A percentile compares a stretch with the other conserved stretches of the same genome.
These are phyloP conservation scores for Tricholoma terreum DNA, from an alignment of 768 basidiomycete species.

Conservation along the genomic window DNA sequence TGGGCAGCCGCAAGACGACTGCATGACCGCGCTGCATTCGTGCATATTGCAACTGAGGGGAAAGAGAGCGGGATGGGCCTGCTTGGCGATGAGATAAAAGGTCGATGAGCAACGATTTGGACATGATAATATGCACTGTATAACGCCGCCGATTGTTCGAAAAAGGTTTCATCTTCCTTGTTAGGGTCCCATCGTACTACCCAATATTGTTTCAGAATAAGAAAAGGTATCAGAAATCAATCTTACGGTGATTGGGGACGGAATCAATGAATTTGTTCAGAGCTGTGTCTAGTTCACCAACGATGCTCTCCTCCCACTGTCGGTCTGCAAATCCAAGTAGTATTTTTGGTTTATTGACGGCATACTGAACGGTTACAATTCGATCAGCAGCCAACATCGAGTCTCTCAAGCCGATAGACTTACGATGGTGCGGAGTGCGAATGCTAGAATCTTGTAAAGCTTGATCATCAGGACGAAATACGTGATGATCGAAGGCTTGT, in stretches of 20 bases:
- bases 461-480: constrained; percentile 57
- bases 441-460: constrained; percentile 63
- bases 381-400: neutral
- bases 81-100: constrained; percentile 64
- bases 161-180: constrained; percentile 38
- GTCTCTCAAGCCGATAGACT: constrained; percentile 18
- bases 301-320: constrained; percentile 65
- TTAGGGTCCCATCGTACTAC: constrained; percentile 52
- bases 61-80: constrained; percentile 46
- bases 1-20: constrained; percentile 71
- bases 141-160: constrained; percentile 63
- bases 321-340: constrained; percentile 57
- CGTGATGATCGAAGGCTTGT: constrained; percentile 52
- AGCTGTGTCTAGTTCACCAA: constrained; percentile 67
- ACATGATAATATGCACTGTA: constrained; percentile 50
- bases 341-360: constrained; percentile 73
- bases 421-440: constrained; percentile 62
- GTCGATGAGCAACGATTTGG: constrained; percentile 74
- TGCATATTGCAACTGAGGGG: constrained; percentile 73
- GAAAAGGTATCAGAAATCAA: constrained; percentile 14
- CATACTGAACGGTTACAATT: constrained; percentile 48
- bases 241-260: constrained; percentile 51
- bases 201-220: neutral
- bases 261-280: constrained; percentile 67
- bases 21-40: constrained; percentile 76